Base-by-base conservation (phyloP, 2,329 filamentous ascomycete genomes). In the Phialophora expanda region DNA sequence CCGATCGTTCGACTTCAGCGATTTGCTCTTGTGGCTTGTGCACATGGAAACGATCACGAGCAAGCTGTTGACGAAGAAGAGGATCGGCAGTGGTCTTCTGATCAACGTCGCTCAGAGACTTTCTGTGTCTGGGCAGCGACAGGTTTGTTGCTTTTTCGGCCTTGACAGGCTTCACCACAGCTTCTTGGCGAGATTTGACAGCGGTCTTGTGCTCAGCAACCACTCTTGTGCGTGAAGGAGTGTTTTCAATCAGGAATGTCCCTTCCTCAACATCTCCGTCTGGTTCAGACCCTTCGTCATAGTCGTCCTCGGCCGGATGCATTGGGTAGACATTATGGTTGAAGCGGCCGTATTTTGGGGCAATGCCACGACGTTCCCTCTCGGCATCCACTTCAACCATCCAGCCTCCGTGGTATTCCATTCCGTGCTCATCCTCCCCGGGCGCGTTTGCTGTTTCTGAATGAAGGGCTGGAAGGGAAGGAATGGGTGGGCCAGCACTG, bases 181-280 rank as follows among this genome's bases (percentile, higher is more conserved):
- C 22, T 7, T 62, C 46, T 50, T 56, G 17, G n/a, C 34, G 32
- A 48, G 28, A 34, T n/a, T 44, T 46, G 8, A 59, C 26, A 7
- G 48, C 30, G 2, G 22, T 24, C 26, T 55, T 50, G 5, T 41
- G 26, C 14, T 66, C 56, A 9, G 53, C 20, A 14, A 34, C 48
- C 38, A 58, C 34, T 46, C 63, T 62, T 26, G 62, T 53, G n/a
- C 67, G 65, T 51, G 67, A 69, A 4, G 67, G 67, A 7, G 67
- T 69, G 50, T 68, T 57, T 22, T 66, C 56, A 34, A 48, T 60
- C 11, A 46, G n/a, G 9, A 54, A 28, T 3, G 50, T 51, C 28
- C 51, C 57, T 20, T 65, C 48, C 22, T 60, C 65, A 17, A 55
- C 34, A 50, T 66, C 67, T n/a, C 51, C 63, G 32, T 69, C 67